Percentiles rank a stretch among this genome's conserved stretches.
These are phyloP conservation scores for Exophiala sideris DNA, from an alignment of 2,329 filamentous ascomycete genomes.

Conservation along the genomic window DNA sequence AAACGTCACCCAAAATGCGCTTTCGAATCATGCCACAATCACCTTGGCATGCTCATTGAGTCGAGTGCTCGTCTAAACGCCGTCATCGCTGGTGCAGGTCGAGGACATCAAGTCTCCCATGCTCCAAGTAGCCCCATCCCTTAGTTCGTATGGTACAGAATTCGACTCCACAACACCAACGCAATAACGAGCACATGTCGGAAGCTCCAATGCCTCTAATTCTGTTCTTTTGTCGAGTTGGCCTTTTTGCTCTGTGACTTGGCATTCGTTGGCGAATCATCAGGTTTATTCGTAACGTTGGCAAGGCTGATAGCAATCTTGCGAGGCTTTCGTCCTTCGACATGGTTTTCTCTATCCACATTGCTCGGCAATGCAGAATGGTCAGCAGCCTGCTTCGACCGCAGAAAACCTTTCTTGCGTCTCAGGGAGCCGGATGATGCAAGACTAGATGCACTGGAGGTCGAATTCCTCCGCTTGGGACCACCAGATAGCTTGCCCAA, in stretches of 20 bases:
- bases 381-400: slow-evolving; percentile 25
- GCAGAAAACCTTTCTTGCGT: slow-evolving; percentile 26
- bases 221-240: slow-evolving; percentile 13
- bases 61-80: background rate
- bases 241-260: slow-evolving; percentile 11
- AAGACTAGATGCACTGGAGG: slow-evolving; percentile 32
- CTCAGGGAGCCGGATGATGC: slow-evolving; percentile 21
- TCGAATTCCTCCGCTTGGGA: slow-evolving; percentile 46
- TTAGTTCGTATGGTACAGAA: slow-evolving; percentile 17
- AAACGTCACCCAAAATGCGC: too few relatives aligned
- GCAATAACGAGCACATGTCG: slow-evolving; percentile 13
- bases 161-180: slow-evolving; percentile 22
- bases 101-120: slow-evolving; percentile 2
- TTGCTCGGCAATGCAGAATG: slow-evolving; percentile 9
- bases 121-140: background rate
- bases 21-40: background rate
- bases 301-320: slow-evolving; percentile 28
- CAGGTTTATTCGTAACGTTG: slow-evolving; percentile 17
- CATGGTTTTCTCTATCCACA: slow-evolving; percentile 20
- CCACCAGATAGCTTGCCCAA: slow-evolving; percentile 71
- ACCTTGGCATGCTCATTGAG: background rate
- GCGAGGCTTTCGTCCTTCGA: slow-evolving; percentile 21
- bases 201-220: background rate
- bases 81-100: slow-evolving; percentile 7
- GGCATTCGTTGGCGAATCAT: slow-evolving; percentile 12